Base-by-base conservation (phyloP, 805 yeast genomes). In the Metschnikowia amazonensis region DNA sequence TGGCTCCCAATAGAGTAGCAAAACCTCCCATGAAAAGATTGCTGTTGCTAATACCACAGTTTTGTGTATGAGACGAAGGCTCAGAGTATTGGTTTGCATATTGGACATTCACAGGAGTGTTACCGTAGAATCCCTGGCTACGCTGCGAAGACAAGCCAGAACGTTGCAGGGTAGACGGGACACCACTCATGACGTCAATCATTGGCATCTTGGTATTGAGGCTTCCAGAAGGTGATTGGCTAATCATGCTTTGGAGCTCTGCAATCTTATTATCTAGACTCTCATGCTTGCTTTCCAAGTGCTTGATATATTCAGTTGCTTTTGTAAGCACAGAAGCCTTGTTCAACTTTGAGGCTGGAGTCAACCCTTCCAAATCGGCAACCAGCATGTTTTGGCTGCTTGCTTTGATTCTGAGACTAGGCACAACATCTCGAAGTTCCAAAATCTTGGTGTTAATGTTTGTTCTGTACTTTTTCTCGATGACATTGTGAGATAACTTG, bases 391-490 rank as follows among this genome's bases (percentile, higher is more conserved):
- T 36, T 3, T 39, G 36, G 16, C 43, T 46, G 36, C 79, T 75
- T 13, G 80, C 70, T 6, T 83, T 83, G 31, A 83, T 80, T 54
- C 87, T 72, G 43, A 87, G 69, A 2, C 94, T 67, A 3, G 95
- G 95, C 14, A 87, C 95, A 2, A 88, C 84, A 54, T 85, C 85
- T 58, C 89, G 71, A 27, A 86, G 73, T 36, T 82, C 84, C 28
- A 77, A 53, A 38, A 86, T 85, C 61, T 82, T 84, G 44, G 83
- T 72, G 57, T 85, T 86, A 53, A 86, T 84, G 58, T 86, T 86
- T 17, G 86, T 82, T 54, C 95, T 66, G 64, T 87, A 87, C 58
- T 84, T 82, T 65, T 86, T 86, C 60, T 87, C 95, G 53, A 86
- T 82, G 72, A 84, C 80, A 58, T 86, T 86, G 65, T 86, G 95